Percentiles rank a stretch among this genome's conserved stretches.
Conservation (phyloP, 306 rosid genomes). For the Benincasa hispida region DNA sequence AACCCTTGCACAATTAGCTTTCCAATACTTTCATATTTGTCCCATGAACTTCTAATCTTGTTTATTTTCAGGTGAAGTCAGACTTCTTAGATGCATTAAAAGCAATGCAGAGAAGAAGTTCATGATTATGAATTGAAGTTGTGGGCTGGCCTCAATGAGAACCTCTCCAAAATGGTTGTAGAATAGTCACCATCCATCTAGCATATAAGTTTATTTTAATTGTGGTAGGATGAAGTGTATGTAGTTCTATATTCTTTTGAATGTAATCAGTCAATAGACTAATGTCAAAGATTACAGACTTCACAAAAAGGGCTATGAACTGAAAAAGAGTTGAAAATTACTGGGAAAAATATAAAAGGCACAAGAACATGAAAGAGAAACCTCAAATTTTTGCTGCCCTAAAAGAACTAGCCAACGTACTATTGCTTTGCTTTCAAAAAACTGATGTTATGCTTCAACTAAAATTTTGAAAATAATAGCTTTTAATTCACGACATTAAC, state of each 20-base stretch:
- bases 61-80: slow-evolving; percentile 45
- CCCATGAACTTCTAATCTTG: background rate
- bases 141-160: slow-evolving; percentile 39
- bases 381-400: background rate
- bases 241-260: background rate
- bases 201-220: background rate
- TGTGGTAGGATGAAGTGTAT: background rate
- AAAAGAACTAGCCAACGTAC: background rate
- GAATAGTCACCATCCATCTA: slow-evolving; percentile 10
- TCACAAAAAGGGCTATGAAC: background rate
- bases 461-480: background rate
- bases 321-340: background rate
- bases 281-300: background rate
- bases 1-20: background rate
- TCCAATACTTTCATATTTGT: background rate
- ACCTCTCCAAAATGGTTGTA: slow-evolving; percentile 59
- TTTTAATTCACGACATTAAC: background rate
- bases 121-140: slow-evolving; percentile 46
- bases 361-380: background rate
- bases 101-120: slow-evolving; percentile 65
- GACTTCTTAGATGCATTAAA: slow-evolving; percentile 78
- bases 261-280: background rate
- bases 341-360: background rate
- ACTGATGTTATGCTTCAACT: background rate
- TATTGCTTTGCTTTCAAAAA: too few relatives aligned